Evolutionary conservation across 805 yeast genomes (phyloP).

Genomic region (Pichia cabralensis): DNA sequence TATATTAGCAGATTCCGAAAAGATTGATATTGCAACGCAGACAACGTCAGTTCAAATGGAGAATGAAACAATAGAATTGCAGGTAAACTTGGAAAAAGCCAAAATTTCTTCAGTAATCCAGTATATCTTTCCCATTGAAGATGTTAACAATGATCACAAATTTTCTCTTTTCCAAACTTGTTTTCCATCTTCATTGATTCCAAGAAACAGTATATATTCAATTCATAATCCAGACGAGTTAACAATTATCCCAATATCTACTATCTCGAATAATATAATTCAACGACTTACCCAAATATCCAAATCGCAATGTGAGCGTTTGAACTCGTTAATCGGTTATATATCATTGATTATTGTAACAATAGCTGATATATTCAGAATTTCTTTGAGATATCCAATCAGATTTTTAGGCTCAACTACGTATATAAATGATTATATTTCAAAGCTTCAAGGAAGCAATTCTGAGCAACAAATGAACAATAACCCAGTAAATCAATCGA

Average conservation of each 20-base stretch:
- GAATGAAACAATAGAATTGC: constrained; percentile 7
- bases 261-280: constrained; percentile 2
- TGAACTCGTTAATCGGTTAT: constrained; percentile 41
- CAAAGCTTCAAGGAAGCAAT: no score
- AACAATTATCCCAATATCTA: constrained; percentile 1
- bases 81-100: constrained; percentile 17
- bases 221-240: neutral
- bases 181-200: constrained; percentile 16
- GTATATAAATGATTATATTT: constrained; percentile 38
- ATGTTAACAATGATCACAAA: constrained; percentile 17
- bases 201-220: neutral
- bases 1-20: no score
- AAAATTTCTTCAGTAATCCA: constrained; percentile 16
- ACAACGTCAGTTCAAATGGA: neutral
- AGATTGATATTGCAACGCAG: neutral
- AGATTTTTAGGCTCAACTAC: constrained; percentile 38
- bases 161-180: constrained; percentile 25
- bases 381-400: constrained; percentile 41
- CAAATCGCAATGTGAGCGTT: constrained; percentile 27
- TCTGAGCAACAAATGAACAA: no score
- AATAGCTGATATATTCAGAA: constrained; percentile 31
- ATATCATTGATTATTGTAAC: constrained; percentile 32
- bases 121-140: constrained; percentile 25
- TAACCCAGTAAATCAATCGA: constrained; percentile 17
- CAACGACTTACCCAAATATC: constrained; percentile 16